Conservation (phyloP, 495 filamentous ascomycete genomes). For the Daldinia loculata region DNA sequence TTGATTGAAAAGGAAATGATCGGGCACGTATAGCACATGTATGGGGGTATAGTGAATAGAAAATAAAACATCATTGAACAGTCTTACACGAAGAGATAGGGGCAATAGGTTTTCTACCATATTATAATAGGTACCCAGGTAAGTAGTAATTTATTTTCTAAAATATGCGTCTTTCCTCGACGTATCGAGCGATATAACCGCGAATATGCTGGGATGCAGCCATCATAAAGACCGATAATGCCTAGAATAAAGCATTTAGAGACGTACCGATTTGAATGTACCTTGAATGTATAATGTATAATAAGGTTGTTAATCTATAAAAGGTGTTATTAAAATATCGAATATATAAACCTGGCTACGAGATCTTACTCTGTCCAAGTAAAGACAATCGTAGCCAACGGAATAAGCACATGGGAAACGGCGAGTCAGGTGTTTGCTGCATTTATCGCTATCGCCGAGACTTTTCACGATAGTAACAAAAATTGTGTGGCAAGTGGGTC, state of each 20-base stretch:
- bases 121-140: neutral
- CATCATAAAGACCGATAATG: conserved; percentile 23
- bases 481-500: conserved; percentile 25
- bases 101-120: neutral
- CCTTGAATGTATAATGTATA: too few species aligned
- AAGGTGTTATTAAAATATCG: too few species aligned
- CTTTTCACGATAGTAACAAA: conserved; percentile 32
- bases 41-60: neutral
- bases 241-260: too few species aligned
- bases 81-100: neutral
- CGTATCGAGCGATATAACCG: neutral
- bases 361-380: neutral
- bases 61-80: neutral
- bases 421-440: conserved; percentile 18
- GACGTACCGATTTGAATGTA: too few species aligned
- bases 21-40: neutral
- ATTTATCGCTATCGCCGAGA: conserved; percentile 33
- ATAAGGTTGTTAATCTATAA: too few species aligned
- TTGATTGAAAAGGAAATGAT: neutral
- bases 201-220: conserved; percentile 66
- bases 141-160: neutral
- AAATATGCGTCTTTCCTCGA: neutral
- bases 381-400: conserved; percentile 12
- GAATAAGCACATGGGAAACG: conserved; percentile 23
- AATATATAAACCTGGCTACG: too few species aligned